Conservation (phyloP, 2,329 filamentous ascomycete genomes). For the Colletotrichum agaves region DNA sequence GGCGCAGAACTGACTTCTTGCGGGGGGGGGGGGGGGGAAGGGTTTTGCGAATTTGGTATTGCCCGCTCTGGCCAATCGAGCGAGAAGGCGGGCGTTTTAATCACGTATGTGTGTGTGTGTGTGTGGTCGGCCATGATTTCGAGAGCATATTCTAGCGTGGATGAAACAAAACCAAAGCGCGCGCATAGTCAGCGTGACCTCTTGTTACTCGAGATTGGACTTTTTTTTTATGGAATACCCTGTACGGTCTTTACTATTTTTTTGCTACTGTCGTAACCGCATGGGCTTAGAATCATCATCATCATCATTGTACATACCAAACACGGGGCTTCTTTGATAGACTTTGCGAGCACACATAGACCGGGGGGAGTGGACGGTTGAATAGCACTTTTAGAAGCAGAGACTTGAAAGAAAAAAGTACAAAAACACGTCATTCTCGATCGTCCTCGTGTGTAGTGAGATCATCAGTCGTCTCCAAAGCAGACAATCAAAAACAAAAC, state of each 20-base stretch:
- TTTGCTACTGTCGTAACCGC: not conserved
- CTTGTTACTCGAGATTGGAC: no score
- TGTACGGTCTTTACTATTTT: slow-evolving; percentile 15
- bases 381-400: slow-evolving; percentile 21
- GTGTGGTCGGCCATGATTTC: not conserved
- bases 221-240: slow-evolving; percentile 14
- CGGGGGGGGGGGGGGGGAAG: not conserved
- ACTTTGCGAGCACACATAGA: slow-evolving; percentile 25
- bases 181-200: slow-evolving; percentile 7
- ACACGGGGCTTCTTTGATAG: slow-evolving; percentile 15
- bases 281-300: not conserved
- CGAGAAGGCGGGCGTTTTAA: slow-evolving; percentile 28
- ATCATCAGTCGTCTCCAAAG: not conserved
- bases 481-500: not conserved
- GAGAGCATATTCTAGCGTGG: slow-evolving; percentile 29
- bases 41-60: slow-evolving; percentile 15
- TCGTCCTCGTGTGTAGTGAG: not conserved
- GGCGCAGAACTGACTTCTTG: slow-evolving; percentile 15
- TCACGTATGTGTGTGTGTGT: slow-evolving; percentile 7
- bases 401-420: slow-evolving; percentile 10
- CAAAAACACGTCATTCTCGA: not conserved
- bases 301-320: slow-evolving; percentile 1
- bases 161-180: slow-evolving; percentile 21
- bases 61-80: slow-evolving; percentile 21
- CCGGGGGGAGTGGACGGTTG: slow-evolving; percentile 6